phyloP scores from a whole-genome alignment of 371 early-diverging fungal species.

The Apophysomyces trapeziformis region DNA sequence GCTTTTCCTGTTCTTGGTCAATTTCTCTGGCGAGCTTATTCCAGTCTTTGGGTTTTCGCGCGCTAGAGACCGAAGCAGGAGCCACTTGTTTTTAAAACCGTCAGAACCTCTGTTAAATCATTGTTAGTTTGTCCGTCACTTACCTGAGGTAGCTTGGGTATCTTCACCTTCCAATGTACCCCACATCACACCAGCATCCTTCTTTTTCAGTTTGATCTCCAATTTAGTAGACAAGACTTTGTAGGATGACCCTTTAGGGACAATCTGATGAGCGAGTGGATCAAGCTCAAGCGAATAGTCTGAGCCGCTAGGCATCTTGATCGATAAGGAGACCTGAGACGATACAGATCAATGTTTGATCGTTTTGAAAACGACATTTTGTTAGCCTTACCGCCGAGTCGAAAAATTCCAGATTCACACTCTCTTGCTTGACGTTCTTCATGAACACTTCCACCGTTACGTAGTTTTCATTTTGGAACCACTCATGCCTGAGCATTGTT shows the following conservation, averaged over 20 bases:
- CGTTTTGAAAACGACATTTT: background rate
- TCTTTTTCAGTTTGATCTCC: slow-evolving; percentile 91
- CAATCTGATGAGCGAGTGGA: slow-evolving; percentile 79
- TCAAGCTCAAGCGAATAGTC: slow-evolving; percentile 83
- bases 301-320: slow-evolving; percentile 78
- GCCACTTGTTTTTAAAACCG: slow-evolving; percentile 24
- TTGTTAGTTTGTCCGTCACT: slow-evolving; percentile 5
- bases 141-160: slow-evolving; percentile 33
- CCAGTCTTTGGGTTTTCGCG: slow-evolving; percentile 80
- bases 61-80: slow-evolving; percentile 28
- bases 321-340: slow-evolving; percentile 69
- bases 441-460: slow-evolving; percentile 89
- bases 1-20: slow-evolving; percentile 75
- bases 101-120: background rate
- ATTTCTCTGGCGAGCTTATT: slow-evolving; percentile 70
- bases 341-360: too few relatives aligned
- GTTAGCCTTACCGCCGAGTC: slow-evolving; percentile 52
- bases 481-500: slow-evolving; percentile 77
- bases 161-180: slow-evolving; percentile 79
- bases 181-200: slow-evolving; percentile 75
- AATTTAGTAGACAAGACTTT: slow-evolving; percentile 89
- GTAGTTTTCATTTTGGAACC: slow-evolving; percentile 94
- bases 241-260: slow-evolving; percentile 70
- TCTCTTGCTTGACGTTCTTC: slow-evolving; percentile 78
- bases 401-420: slow-evolving; percentile 70